Evolutionary conservation across 768 basidiomycete species (phyloP).

Genomic region (Auricularia auricula-judae): DNA sequence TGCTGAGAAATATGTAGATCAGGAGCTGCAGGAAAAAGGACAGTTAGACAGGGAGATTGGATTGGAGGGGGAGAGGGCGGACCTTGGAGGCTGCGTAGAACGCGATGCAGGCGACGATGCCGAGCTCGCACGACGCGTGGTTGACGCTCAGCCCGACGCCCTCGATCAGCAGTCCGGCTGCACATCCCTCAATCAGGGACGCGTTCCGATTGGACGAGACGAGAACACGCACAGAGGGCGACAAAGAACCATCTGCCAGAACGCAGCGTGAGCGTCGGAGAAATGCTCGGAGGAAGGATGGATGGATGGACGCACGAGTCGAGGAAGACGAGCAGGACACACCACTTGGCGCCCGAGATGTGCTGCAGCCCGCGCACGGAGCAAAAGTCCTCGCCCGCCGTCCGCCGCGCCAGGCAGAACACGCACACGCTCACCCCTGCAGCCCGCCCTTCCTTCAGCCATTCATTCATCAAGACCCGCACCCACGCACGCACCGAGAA

Average conservation of each 20-base stretch:
- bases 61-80: not conserved
- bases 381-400: constrained; percentile 21
- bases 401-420: constrained; percentile 30
- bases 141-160: constrained; percentile 33
- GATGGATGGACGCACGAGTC: constrained; percentile 30
- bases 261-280: not conserved
- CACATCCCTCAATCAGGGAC: not conserved
- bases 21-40: constrained; percentile 30
- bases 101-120: constrained; percentile 32
- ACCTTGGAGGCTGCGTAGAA: constrained; percentile 14
- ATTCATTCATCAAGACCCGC: too few species aligned
- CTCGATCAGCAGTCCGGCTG: constrained; percentile 33
- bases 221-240: not conserved
- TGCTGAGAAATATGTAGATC: constrained; percentile 36
- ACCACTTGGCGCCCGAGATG: constrained; percentile 30
- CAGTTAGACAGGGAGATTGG: constrained; percentile 18
- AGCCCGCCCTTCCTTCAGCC: not conserved
- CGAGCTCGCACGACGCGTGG: constrained; percentile 26
- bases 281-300: constrained; percentile 20
- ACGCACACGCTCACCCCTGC: constrained; percentile 22
- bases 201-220: not conserved
- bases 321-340: constrained; percentile 29
- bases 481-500: not conserved
- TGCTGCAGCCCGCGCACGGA: constrained; percentile 12
- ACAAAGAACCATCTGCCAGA: constrained; percentile 4